Conservation (phyloP, 306 rosid species). For the Lotus japonicus region DNA sequence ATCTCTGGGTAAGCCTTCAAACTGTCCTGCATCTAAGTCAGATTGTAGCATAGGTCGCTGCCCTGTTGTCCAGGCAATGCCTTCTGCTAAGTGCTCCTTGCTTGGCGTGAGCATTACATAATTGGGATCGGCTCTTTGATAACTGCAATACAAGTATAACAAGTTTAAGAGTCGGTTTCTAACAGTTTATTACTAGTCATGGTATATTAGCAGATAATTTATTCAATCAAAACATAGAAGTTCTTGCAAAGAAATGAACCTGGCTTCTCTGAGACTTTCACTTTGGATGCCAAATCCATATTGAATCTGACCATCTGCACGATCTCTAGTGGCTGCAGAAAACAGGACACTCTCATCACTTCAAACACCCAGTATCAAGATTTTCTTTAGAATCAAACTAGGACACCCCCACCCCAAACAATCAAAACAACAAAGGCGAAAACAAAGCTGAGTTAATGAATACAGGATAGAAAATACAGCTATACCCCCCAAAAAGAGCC, state of each 20-base stretch:
- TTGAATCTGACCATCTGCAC: constrained; percentile 39
- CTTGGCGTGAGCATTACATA: constrained; percentile 85
- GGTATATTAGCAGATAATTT: neutral
- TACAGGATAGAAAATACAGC: too few species aligned
- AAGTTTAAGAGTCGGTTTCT: neutral
- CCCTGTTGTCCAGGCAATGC: constrained; percentile 72
- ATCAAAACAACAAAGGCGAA: neutral
- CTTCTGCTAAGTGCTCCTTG: constrained; percentile 87
- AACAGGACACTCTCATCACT: constrained; percentile 3
- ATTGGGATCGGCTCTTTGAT: constrained; percentile 97
- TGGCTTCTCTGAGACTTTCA: constrained; percentile 94
- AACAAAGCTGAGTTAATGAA: neutral
- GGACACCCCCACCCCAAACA: neutral
- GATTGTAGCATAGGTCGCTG: constrained; percentile 74
- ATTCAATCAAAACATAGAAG: constrained; percentile 1
- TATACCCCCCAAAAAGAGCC: too few species aligned
- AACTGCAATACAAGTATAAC: constrained; percentile 41
- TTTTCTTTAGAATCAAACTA: neutral
- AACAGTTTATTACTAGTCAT: too few species aligned
- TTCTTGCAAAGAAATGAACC: constrained; percentile 41
- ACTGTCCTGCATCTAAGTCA: constrained; percentile 65
- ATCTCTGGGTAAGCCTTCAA: constrained; percentile 76
- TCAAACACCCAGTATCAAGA: constrained; percentile 7
- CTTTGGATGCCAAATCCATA: constrained; percentile 82
- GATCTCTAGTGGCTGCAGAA: constrained; percentile 67